Evolutionary conservation across 2,329 filamentous ascomycete species (phyloP), one percentile per base, ranked within the genome.

Genomic region (Paraconiothyrium brasiliense): DNA sequence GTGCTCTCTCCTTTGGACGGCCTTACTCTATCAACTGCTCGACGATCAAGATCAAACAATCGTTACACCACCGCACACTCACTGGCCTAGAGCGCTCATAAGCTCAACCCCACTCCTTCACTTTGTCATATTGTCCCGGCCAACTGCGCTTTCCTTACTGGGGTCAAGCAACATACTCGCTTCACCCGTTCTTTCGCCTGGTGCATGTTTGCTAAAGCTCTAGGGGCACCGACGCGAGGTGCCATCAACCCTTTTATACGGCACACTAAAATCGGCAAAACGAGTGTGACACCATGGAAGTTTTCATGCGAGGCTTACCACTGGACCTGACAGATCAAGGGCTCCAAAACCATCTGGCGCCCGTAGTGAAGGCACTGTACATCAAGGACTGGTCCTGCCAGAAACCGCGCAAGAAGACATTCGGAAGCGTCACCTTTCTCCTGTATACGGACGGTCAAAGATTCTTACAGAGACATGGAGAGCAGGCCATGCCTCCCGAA

Each of bases 401-500:
- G 27, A 85, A 84, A 61, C 66, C 73, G 1, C 71, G 67, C 14
- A 72, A 69, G 37, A 83, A 81, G 58, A 62, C 64, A 4, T 77
- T 76, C 61, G 84, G 79, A 1, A 77, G 68, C 14, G 65, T 86
- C 51, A 84, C 83, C 1, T 79, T 86, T 43, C 75, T 82, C 0
- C 71, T 78, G 55, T 14, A 47, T 1, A 46, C 63, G 0, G 78
- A 81, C 24, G 83, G 74, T 0, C 57, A 78, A 27, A 64, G 54
- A 4, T 86, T 86, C 64, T 49, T 62, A 11, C 22, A 52, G 32
- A 13, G 14, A 34, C 39, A 48, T 58, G 46, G 50, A 20, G 37
- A 54, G 51, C 14, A 47, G 24, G 14, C 14, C 2, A 44, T 48
- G 22, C 39, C 16, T 16, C 46, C 34, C 13, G 27, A 1, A 8